phyloP scores from a whole-genome alignment of 768 basidiomycete genomes.

The Tricholoma furcatifolium region DNA sequence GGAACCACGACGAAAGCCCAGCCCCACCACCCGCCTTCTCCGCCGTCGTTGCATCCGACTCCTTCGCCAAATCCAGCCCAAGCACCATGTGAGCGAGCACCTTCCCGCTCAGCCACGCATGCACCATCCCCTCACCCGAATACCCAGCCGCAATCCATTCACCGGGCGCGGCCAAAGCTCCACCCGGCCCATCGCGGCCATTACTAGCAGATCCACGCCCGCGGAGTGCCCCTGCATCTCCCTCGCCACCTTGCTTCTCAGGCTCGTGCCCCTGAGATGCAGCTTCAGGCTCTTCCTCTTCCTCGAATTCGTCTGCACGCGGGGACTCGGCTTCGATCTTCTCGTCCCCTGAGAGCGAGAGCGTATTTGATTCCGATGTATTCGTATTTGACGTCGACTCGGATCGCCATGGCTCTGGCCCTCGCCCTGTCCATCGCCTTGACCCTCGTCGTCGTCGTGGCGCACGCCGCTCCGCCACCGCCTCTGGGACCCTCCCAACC shows the following conservation, averaged over 20 bases:
- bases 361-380: too few species aligned
- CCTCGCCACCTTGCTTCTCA: not conserved
- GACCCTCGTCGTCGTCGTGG: slow-evolving; percentile 13
- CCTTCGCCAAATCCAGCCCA: slow-evolving; percentile 27
- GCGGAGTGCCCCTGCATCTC: not conserved
- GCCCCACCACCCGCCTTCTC: slow-evolving; percentile 15
- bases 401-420: too few species aligned
- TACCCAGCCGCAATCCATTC: slow-evolving; percentile 77
- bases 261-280: too few species aligned
- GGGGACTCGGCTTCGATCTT: not conserved
- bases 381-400: too few species aligned
- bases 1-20: slow-evolving; percentile 41
- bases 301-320: too few species aligned
- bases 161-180: slow-evolving; percentile 37
- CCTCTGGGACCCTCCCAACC: slow-evolving; percentile 62
- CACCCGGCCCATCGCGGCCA: not conserved
- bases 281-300: too few species aligned
- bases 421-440: too few species aligned
- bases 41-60: not conserved
- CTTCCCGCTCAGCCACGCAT: slow-evolving; percentile 63
- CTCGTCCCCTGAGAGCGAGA: not conserved
- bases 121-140: slow-evolving; percentile 72
- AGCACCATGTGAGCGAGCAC: slow-evolving; percentile 63
- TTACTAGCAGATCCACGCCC: not conserved
- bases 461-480: slow-evolving; percentile 40